Conservation (phyloP, 345 rosid species). For the Eucalyptus coolabah region DNA sequence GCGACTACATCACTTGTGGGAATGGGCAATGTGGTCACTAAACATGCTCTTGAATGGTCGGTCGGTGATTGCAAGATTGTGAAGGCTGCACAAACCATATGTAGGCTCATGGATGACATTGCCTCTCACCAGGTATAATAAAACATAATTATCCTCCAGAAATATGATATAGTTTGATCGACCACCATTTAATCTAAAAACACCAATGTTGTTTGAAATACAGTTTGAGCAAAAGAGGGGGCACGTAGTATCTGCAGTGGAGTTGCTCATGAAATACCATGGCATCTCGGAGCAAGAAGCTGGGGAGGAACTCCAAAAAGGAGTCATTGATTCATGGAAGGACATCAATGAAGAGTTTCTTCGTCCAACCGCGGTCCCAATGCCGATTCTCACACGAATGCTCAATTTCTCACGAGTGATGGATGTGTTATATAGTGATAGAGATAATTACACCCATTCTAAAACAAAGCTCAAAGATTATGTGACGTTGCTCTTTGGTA, state of each 20-base stretch:
- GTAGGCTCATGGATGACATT: background rate
- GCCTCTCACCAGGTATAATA: background rate
- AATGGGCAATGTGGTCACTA: background rate
- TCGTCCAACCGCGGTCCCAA: background rate
- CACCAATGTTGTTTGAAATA: background rate
- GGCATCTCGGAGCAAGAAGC: background rate
- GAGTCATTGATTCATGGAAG: slow-evolving; percentile 9
- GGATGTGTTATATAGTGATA: slow-evolving; percentile 4
- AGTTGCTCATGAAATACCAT: background rate
- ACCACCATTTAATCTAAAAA: background rate
- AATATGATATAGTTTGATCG: background rate
- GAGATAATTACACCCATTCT: slow-evolving; percentile 7
- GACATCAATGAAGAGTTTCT: slow-evolving; percentile 16
- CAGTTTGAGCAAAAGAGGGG: background rate
- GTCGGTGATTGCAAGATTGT: background rate
- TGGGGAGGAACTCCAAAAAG: background rate
- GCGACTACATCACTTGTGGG: background rate
- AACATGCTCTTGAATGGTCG: background rate
- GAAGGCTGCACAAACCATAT: background rate
- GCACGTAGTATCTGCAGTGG: background rate
- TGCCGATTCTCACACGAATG: background rate
- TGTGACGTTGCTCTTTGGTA: background rate
- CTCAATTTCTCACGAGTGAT: slow-evolving; percentile 4
- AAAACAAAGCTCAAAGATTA: background rate
- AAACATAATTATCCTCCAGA: background rate